Conservation (phyloP, 1,284 basidiomycete species). For the Moniliella sp. region DNA sequence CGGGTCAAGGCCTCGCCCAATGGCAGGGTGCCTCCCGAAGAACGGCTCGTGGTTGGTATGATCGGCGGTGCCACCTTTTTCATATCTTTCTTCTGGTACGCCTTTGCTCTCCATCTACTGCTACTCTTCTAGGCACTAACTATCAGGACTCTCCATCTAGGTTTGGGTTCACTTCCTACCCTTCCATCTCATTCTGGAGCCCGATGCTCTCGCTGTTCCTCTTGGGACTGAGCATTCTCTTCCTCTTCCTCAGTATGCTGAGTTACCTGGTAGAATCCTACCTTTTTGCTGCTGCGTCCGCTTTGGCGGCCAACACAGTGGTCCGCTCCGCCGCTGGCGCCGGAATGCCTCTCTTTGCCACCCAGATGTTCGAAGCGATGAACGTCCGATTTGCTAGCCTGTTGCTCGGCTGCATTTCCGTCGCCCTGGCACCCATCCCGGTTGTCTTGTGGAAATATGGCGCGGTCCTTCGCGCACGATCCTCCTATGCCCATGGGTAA, state of each 20-base stretch:
- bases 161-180: conserved; percentile 21
- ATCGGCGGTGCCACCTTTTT: conserved; percentile 33
- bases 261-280: conserved; percentile 40
- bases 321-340: conserved; percentile 47
- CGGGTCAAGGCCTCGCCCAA: conserved; percentile 10
- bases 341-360: conserved; percentile 38
- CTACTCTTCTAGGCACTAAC: too few relatives aligned
- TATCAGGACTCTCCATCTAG: too few relatives aligned
- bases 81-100: conserved; percentile 35
- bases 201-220: conserved; percentile 38
- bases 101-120: conserved; percentile 35
- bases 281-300: conserved; percentile 38
- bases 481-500: too few relatives aligned
- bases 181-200: conserved; percentile 35
- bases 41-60: conserved; percentile 19
- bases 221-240: conserved; percentile 36
- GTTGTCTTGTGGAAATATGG: conserved; percentile 29
- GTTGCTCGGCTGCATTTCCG: conserved; percentile 50
- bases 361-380: conserved; percentile 40
- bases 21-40: conserved; percentile 23
- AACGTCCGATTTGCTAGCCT: conserved; percentile 55
- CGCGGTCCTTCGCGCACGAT: too few relatives aligned
- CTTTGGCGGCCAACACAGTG: conserved; percentile 48
- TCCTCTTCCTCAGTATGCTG: conserved; percentile 41
- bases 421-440: conserved; percentile 51